Evolutionary conservation across 768 basidiomycete genomes (phyloP).

Genomic region (Hydnomerulius pinastri): DNA sequence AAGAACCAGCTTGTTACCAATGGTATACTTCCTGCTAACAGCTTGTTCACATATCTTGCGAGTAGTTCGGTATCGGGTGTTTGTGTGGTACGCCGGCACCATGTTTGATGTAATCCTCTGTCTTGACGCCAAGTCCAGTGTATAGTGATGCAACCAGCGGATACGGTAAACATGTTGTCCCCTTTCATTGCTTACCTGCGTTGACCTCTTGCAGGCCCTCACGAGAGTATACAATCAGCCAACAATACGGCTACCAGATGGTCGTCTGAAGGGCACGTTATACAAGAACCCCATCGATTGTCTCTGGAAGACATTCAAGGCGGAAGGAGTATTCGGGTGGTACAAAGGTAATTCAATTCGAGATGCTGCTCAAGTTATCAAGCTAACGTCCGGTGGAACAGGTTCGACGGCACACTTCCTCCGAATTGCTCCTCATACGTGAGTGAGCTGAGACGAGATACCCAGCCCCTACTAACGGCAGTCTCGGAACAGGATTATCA

Average conservation of each 20-base stretch:
- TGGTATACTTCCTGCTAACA: constrained; percentile 72
- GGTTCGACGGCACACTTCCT: constrained; percentile 93
- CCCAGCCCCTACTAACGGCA: constrained; percentile 3
- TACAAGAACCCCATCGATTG: constrained; percentile 96
- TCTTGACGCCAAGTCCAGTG: constrained; percentile 47
- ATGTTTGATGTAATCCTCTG: constrained; percentile 3
- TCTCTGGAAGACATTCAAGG: constrained; percentile 91
- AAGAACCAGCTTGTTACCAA: constrained; percentile 75
- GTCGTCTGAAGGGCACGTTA: constrained; percentile 69
- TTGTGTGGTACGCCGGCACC: constrained; percentile 72
- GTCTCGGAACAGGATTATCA: constrained; percentile 70
- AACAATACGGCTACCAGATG: constrained; percentile 68
- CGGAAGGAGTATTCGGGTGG: constrained; percentile 91
- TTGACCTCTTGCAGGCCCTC: constrained; percentile 53
- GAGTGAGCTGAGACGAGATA: constrained; percentile 28
- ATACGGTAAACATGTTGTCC: constrained; percentile 60
- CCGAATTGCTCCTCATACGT: constrained; percentile 92
- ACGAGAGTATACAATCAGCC: constrained; percentile 98
- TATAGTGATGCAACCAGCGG: constrained; percentile 92
- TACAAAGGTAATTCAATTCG: constrained; percentile 77
- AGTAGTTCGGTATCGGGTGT: constrained; percentile 89
- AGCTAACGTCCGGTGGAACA: constrained; percentile 27
- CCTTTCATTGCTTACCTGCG: background rate
- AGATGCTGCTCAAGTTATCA: background rate
- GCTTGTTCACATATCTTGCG: constrained; percentile 82